Evolutionary conservation across 768 basidiomycete species (phyloP), one percentile per base, ranked within the genome.

Genomic region (Scleroderma bovista): DNA sequence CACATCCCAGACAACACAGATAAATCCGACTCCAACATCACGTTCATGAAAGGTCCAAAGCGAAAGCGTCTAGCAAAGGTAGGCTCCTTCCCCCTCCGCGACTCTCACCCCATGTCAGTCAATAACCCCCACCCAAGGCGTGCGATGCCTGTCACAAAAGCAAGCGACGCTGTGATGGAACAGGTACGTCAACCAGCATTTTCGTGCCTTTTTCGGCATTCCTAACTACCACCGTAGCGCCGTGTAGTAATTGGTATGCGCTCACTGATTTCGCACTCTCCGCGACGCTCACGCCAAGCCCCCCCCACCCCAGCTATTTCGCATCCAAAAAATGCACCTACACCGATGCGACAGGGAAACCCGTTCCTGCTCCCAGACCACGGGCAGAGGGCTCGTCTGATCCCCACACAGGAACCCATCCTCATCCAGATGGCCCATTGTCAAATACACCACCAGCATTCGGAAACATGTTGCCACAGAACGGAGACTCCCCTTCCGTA

Each of bases 111-210:
- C 34, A 37, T 26, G 13, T 47, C 22, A 10, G 36, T 34, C 45
- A 15, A 42, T 54, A 49, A 65, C 48, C 10, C 29, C 43, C 39
- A 44, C 43, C n/a, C 31, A 50, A 78, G 77, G 77, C 88, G 44
- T 90, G 88, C 67, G 85, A 88, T 66, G 83, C 85, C 47, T 91
- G 88, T 64, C 89, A 91, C 63, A 88, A 86, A 66, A 84, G 81
- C 69, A 91, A 91, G 63, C 80, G 88, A 22, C 80, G 88, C 43
- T 90, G 88, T 68, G 87, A 89, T 67, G 87, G 87, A 29, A 87
- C 84, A 53, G 82, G 86, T 84, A 53, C 51, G 81, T 72, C 44
- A 49, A 47, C 29, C 24, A 17, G 20, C 23, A 40, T 53, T 36
- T 29, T 46, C 20, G 34, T 50, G 16, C 51, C 42, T 53, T 48